These are phyloP conservation scores for Parasitella parasitica DNA, from an alignment of 371 early-diverging fungal species.

Conservation along the genomic window DNA sequence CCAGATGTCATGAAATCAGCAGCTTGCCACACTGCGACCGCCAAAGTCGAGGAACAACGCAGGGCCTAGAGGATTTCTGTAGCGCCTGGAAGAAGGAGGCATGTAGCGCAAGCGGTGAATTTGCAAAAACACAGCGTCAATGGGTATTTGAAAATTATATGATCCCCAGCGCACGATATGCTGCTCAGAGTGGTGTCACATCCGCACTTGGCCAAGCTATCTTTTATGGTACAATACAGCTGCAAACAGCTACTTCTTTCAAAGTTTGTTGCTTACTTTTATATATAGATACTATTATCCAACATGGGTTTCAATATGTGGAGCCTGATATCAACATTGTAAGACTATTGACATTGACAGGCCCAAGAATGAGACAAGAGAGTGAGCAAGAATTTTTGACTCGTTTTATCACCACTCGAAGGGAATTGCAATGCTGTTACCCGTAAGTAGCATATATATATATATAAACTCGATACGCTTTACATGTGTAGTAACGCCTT, in stretches of 20 bases:
- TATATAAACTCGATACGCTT: too few species aligned
- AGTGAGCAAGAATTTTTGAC: conserved; percentile 31
- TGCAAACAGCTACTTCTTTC: too few species aligned
- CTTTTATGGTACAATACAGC: conserved; percentile 32
- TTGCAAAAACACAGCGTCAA: conserved; percentile 28
- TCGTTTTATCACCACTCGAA: conserved; percentile 33
- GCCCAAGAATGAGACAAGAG: conserved; percentile 19
- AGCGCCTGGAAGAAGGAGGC: conserved; percentile 35
- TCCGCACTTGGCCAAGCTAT: conserved; percentile 40
- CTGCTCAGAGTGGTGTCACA: conserved; percentile 24
- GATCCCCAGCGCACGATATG: conserved; percentile 37
- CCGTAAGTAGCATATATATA: too few species aligned
- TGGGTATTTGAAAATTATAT: conserved; percentile 35
- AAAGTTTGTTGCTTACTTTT: too few species aligned
- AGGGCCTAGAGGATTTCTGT: conserved; percentile 24
- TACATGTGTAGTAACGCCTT: too few species aligned
- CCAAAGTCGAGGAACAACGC: conserved; percentile 14
- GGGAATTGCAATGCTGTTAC: conserved; percentile 40
- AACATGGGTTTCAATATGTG: conserved; percentile 44
- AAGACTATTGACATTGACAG: conserved; percentile 31
- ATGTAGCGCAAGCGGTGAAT: conserved; percentile 18
- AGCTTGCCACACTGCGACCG: conserved; percentile 30
- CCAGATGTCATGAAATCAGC: conserved; percentile 25
- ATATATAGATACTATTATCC: conserved; percentile 45
- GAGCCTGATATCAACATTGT: conserved; percentile 42